A percentile compares a stretch with the other conserved stretches of the same genome.
phyloP scores from a whole-genome alignment of 2,329 filamentous ascomycete species.

The Diplodia sapinea region DNA sequence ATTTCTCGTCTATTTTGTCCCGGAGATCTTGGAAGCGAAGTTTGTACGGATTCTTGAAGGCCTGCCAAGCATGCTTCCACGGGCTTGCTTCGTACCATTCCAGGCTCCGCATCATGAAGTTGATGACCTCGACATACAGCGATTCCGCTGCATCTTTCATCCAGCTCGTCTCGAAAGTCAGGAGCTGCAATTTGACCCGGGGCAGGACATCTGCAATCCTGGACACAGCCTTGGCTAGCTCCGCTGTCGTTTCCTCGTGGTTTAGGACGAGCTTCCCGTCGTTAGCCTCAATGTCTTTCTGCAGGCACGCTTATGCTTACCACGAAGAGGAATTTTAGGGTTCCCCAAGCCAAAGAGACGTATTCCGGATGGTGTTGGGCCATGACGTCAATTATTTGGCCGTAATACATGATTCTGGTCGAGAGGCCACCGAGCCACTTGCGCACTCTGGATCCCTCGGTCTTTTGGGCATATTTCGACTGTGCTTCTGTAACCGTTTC shows the following conservation, averaged over 20 bases:
- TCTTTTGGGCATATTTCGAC: neutral
- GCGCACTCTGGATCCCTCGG: neutral
- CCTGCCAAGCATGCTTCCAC: conserved; percentile 11
- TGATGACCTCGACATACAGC: conserved; percentile 32
- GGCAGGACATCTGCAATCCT: conserved; percentile 31
- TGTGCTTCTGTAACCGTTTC: neutral
- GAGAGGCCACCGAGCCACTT: conserved; percentile 7
- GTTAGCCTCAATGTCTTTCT: neutral
- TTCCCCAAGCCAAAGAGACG: conserved; percentile 41
- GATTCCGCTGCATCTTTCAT: conserved; percentile 30
- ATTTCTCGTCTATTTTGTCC: conserved; percentile 15
- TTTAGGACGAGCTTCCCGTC: conserved; percentile 28
- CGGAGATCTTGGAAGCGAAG: conserved; percentile 32
- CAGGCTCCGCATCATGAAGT: conserved; percentile 29
- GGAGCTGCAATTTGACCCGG: conserved; percentile 11
- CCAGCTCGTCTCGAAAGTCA: conserved; percentile 26
- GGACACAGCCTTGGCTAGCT: conserved; percentile 32
- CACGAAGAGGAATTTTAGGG: conserved; percentile 40
- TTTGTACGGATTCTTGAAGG: conserved; percentile 31
- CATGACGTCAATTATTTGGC: conserved; percentile 38
- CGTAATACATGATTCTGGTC: conserved; percentile 34
- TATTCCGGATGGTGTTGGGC: conserved; percentile 43
- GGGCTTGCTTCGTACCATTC: conserved; percentile 32
- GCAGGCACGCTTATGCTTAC: conserved; percentile 23
- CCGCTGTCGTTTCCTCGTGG: conserved; percentile 23